A percentile compares a stretch with the other conserved stretches of the same genome.
These are phyloP conservation scores for Solanum tarijense DNA, from an alignment of 257 asterid species.

Conservation along the genomic window DNA sequence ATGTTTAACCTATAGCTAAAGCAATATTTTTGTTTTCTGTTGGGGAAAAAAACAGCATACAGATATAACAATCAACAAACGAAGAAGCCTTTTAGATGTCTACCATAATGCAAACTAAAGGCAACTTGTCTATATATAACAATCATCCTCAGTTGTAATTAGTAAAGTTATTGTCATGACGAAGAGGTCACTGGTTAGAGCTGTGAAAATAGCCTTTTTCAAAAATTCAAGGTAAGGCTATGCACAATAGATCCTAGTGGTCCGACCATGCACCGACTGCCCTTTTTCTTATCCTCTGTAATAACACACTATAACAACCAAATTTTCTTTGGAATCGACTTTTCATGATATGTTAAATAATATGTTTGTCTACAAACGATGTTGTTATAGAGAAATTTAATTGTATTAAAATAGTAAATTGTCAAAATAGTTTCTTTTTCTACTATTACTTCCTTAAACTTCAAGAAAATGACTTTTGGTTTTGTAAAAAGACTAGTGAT, in stretches of 20 bases:
- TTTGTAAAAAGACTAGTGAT: background rate
- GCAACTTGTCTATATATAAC: background rate
- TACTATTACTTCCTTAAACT: background rate
- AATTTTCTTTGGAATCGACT: background rate
- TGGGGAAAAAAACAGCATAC: background rate
- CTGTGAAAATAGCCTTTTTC: background rate
- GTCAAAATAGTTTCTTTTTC: background rate
- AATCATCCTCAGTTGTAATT: background rate
- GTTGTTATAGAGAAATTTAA: background rate
- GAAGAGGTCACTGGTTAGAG: background rate
- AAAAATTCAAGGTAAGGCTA: background rate
- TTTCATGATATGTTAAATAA: background rate
- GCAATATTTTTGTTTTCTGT: background rate
- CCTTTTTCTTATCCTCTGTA: background rate
- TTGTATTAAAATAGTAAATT: background rate
- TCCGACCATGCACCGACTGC: background rate
- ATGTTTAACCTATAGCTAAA: background rate
- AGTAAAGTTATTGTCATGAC: background rate
- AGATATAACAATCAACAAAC: background rate
- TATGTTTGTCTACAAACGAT: background rate
- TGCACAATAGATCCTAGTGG: background rate
- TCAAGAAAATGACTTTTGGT: background rate
- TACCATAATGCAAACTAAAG: background rate
- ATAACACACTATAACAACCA: background rate
- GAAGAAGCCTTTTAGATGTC: background rate